Evolutionary conservation across 352 stramenopile genomes (phyloP), one percentile per base, ranked within the genome.

Genomic region (Globisporangium emineosum): DNA sequence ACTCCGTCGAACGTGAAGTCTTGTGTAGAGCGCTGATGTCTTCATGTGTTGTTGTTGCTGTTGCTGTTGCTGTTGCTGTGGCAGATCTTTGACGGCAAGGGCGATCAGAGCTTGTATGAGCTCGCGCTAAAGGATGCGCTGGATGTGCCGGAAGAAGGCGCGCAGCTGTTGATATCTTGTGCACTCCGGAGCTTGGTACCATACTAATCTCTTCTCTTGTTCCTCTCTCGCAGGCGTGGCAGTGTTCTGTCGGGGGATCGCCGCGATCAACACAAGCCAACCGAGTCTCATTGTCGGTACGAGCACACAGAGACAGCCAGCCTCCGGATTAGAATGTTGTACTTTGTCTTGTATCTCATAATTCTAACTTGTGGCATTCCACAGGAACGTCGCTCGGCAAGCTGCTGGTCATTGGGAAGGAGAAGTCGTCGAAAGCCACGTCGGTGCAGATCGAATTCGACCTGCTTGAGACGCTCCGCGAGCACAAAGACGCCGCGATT

Each of bases 161-260:
- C 17, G 64, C 40, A 23, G 5, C 40, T 12, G 40, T 47, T 47
- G 40, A 47, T 45, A 8, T 7, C 15, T 45, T 9, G 35, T 19
- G 4, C 4, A 42, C 21, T 59, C 7, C 57, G 13, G 32, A 27
- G 33, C 9, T 21, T 45, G 12, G 30, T 40, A 13, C 12, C n/a
- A n/a, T n/a, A n/a, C n/a, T n/a, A n/a, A n/a, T n/a, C n/a, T n/a
- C n/a, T n/a, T n/a, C n/a, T n/a, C n/a, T n/a, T n/a, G n/a, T n/a
- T n/a, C n/a, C n/a, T 56, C 7, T 52, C 15, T 49, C 50, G 5
- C 29, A 90, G 83, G 69, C 6, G 68, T 71, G 27, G 71, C 70
- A 9, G 40, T 86, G 6, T 90, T 88, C 62, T 89, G 83, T 35
- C 72, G 79, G 37, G 83, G 83, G 42, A 89, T 92, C 52, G 83